Evolutionary conservation across 306 rosid species (phyloP), one percentile per base, ranked within the genome.

Genomic region (Cicer bijugum): DNA sequence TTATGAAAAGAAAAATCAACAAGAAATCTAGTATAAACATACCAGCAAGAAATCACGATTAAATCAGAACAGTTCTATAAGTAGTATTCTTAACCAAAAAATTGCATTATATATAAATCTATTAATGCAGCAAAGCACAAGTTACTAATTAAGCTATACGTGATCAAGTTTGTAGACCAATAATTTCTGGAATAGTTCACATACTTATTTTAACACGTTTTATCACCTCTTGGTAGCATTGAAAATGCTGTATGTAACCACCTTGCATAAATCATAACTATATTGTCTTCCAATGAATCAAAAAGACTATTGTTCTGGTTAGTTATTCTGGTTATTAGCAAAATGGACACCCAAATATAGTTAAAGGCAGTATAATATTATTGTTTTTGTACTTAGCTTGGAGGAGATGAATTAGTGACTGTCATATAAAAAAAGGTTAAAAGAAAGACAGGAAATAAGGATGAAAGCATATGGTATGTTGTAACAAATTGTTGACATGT

Each of bases 381-480:
- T 45, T 47, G 6, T 48, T 48, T n/a, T n/a, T n/a, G 19, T 48
- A n/a, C 55, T 48, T n/a, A 12, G 17, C 15, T 48, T 48, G 20
- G 56, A 8, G 20, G 9, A 50, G 56, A 14, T 50, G 56, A 67
- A 56, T 33, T 28, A 66, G 59, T 15, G 44, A 8, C 6, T 57
- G 55, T 48, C 44, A 63, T 7, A 46, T 59, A 64, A 72, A 16
- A 17, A 47, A 46, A 45, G 59, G 12, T 1, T 9, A 42, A 43
- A 52, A 68, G 68, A 78, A 69, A 74, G 62, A 65, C 17, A 15
- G 66, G 37, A 64, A 69, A 60, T 59, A 16, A 40, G 39, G 12
- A 75, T 69, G 80, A 35, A 75, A 71, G 12, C 88, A 82, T 82
- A 59, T 82, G 86, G 40, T 1, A 61, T 79, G 88, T 75, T 71